A percentile compares a stretch with the other conserved stretches of the same genome.
phyloP scores from a whole-genome alignment of 495 filamentous ascomycete genomes.

The Neurospora sp. region DNA sequence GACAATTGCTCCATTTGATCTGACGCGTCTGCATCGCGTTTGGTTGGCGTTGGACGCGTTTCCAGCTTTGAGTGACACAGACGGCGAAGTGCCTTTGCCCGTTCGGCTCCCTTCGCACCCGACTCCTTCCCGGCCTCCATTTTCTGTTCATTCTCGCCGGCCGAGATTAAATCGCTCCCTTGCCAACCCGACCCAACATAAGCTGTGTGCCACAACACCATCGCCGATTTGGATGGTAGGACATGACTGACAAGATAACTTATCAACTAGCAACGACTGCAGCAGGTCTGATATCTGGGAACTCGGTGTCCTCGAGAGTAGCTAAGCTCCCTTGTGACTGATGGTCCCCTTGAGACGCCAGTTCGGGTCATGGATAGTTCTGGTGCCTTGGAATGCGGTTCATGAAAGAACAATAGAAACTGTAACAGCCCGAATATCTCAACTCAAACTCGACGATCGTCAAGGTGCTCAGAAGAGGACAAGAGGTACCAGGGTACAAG shows the following conservation, averaged over 20 bases:
- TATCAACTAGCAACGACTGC: not conserved
- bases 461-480: not conserved
- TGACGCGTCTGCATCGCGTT: conserved; percentile 16
- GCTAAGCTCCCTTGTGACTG: not conserved
- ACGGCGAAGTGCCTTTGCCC: conserved; percentile 1
- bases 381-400: not conserved
- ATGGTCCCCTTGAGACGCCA: not conserved
- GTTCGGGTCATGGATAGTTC: not conserved
- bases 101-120: not conserved
- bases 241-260: not conserved
- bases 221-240: not conserved
- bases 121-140: not conserved
- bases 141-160: not conserved
- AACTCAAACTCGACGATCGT: not conserved
- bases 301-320: not conserved
- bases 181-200: not conserved
- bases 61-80: conserved; percentile 3
- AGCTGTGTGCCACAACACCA: not conserved
- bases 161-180: not conserved
- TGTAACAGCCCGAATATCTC: not conserved
- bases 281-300: not conserved
- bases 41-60: conserved; percentile 14
- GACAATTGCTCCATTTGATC: conserved; percentile 10
- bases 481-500: not conserved
- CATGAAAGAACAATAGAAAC: not conserved